Base-by-base conservation (phyloP, 2,329 filamentous ascomycete species). In the Alternaria triticina region DNA sequence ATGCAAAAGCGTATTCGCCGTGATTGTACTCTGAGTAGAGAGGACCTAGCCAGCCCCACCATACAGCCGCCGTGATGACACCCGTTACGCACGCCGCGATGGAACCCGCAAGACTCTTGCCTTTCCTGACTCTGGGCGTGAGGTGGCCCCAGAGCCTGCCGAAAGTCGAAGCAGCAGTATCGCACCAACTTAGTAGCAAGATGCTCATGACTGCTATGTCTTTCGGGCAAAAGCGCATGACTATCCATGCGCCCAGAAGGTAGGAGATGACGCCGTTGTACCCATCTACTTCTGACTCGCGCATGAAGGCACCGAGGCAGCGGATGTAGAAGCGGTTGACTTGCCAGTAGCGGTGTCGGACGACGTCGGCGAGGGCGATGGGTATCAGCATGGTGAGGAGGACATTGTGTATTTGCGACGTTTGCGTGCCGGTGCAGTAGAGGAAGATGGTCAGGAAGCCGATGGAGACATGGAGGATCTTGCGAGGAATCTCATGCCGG, bases 181-280 rank as follows among this genome's bases (percentile, higher is more conserved):
- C 96, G 81, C 96, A 99, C 96, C 96, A 99, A 76, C 92, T 96
- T 23, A 99, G 88, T 44, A 99, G 87, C 73, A 99, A 84, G 46
- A 98, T 91, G 65, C 91, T 90, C 84, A 98, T 91, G 52, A 97
- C 91, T 8, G 91, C 94, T 23, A 99, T 87, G 74, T 99, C 96
- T 82, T 98, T 99, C 67, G 94, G 93, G 79, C 96, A 93, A 79
- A 93, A 93, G 70, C 88, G 88, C 69, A 98, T 87, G 15, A 95
- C 93, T 30, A 90, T 86, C 89, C 94, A 97, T 27, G 94, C 90
- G 60, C 96, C 96, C 8, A 97, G 87, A 10, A 99, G 88, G 81
- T 98, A 99, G 85, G 92, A 97, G 70, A 99, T 96, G 70, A 98
- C 95, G 56, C 96, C 96, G 78, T 99, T 99, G 86, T 93, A 99